Evolutionary conservation across 139 green algal species (phyloP), one percentile per base, ranked within the genome.

Genomic region (Eudorina sp.): DNA sequence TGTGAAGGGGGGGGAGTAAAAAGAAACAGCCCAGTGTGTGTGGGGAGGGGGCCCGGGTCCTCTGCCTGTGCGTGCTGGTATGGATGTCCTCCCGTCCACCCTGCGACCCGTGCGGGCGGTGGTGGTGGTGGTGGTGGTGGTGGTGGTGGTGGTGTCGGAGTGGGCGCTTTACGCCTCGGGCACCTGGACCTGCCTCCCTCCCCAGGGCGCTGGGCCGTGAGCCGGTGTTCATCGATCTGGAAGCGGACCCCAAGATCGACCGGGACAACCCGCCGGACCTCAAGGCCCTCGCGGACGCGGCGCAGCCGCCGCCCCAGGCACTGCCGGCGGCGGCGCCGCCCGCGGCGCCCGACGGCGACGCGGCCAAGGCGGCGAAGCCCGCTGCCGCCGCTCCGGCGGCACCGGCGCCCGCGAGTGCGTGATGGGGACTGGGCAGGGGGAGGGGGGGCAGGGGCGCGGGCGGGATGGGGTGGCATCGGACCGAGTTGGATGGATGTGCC

Each of bases 161-260:
- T 34, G 3, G 27, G 4, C 55, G 55, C 29, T 66, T 25, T 25
- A 66, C 29, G 27, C 55, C 5, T 66, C 7, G 23, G n/a, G n/a
- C n/a, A n/a, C 11, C 48, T 55, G 48, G 40, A 62, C 45, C 75
- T 36, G 16, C 53, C 77, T n/a, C 29, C 46, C 74, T 29, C 46
- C 25, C 23, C 85, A 78, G 73, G 16, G 29, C 13, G 4, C 31
- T 78, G 62, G 74, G 85, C 13, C 53, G 83, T 23, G 85, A 92
- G 66, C 91, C 91, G 2, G n/a, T 92, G 11, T 97, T 90, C 76
- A 92, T 96, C n/a, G 93, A 97, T 73, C 75, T 97, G 14, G 93
- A 95, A 72, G 89, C 83, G 3, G 89, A 95, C 4, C 92, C 94
- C 9, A 92, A 92, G 78, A 94, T 96, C 41, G 92, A 94, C 87